Evolutionary conservation across 2,329 filamentous ascomycete genomes (phyloP).

Genomic region (Aspergillus flavus): DNA sequence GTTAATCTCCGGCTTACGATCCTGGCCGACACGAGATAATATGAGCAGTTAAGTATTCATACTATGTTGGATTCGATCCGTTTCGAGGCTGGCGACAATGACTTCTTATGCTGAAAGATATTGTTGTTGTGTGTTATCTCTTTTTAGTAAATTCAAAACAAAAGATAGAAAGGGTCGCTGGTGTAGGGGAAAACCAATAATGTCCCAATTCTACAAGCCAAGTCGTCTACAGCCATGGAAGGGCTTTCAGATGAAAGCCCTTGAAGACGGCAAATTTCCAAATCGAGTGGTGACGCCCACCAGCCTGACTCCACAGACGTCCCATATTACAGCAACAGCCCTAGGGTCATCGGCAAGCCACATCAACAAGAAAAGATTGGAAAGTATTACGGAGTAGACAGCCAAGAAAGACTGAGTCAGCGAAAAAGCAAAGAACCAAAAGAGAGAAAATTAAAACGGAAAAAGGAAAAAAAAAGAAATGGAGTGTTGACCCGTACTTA

Average conservation of each 20-base stretch:
- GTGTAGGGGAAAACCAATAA: not conserved
- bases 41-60: not conserved
- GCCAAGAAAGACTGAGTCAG: not conserved
- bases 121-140: not conserved
- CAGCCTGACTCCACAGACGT: not conserved
- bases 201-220: not conserved
- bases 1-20: conserved; percentile 4
- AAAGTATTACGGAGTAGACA: not conserved
- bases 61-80: not conserved
- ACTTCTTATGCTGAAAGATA: not conserved
- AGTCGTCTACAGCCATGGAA: not conserved
- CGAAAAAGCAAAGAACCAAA: not conserved
- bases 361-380: not conserved
- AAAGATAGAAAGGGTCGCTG: not conserved
- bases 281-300: not conserved
- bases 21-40: not conserved
- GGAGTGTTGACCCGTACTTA: not conserved
- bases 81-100: not conserved
- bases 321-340: not conserved
- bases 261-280: not conserved
- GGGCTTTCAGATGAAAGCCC: not conserved
- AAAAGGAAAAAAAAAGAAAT: not conserved
- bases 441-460: not conserved
- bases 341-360: not conserved
- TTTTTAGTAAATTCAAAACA: not conserved